Evolutionary conservation across 192 early-diverging fungal genomes (phyloP).

Genomic region (Coemansia javaensis): DNA sequence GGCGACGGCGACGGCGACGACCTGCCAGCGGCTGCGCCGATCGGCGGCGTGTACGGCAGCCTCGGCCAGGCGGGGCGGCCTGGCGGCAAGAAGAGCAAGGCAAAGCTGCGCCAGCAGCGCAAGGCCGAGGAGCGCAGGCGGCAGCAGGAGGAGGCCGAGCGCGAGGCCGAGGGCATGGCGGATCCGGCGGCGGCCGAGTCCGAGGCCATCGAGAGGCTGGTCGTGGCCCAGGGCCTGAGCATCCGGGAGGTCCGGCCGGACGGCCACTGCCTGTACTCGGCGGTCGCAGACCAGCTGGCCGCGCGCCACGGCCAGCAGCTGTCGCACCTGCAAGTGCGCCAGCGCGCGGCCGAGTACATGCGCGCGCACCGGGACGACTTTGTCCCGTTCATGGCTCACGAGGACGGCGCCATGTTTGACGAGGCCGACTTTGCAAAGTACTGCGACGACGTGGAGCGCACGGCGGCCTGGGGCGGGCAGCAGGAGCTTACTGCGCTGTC

Average conservation of each 20-base stretch:
- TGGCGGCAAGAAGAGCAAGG: conserved; percentile 54
- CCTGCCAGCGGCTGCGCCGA: conserved; percentile 7
- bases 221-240: conserved; percentile 53
- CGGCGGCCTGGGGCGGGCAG: conserved; percentile 92
- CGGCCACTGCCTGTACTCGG: conserved; percentile 93
- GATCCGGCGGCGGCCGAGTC: conserved; percentile 73
- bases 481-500: conserved; percentile 84
- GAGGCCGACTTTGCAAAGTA: conserved; percentile 67
- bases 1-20: conserved; percentile 9
- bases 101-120: conserved; percentile 56
- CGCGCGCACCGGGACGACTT: conserved; percentile 78
- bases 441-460: conserved; percentile 71
- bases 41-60: conserved; percentile 5
- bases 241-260: conserved; percentile 76
- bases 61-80: conserved; percentile 15
- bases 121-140: conserved; percentile 68
- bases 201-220: conserved; percentile 59
- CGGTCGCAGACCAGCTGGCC: conserved; percentile 76
- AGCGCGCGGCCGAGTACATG: conserved; percentile 76
- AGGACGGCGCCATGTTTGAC: conserved; percentile 73
- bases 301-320: conserved; percentile 52
- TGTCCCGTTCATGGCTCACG: conserved; percentile 77
- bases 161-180: conserved; percentile 68
- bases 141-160: conserved; percentile 65
- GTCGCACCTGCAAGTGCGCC: conserved; percentile 62